Evolutionary conservation across 2,329 filamentous ascomycete species (phyloP).

Genomic region (Nemania sp.): DNA sequence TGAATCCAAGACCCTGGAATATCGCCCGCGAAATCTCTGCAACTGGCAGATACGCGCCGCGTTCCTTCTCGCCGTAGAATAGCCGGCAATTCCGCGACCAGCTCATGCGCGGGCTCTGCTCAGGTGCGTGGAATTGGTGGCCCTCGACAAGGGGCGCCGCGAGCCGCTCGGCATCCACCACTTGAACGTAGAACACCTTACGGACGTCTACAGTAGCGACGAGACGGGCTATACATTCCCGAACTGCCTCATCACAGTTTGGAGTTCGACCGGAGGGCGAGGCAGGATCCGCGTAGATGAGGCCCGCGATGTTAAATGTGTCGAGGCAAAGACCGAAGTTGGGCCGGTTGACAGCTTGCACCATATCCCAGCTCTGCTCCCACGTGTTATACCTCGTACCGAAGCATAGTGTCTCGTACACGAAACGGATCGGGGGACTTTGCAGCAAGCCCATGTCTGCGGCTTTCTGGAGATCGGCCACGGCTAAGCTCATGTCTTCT

Average conservation of each 20-base stretch:
- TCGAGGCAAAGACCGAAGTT: constrained; percentile 81
- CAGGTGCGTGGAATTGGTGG: constrained; percentile 62
- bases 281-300: constrained; percentile 72
- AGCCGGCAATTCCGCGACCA: constrained; percentile 77
- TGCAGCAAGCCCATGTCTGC: constrained; percentile 68
- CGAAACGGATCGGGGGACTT: constrained; percentile 64
- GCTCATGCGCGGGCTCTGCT: constrained; percentile 70
- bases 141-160: constrained; percentile 57
- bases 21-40: constrained; percentile 64
- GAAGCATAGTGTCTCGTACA: constrained; percentile 76
- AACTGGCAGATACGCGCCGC: constrained; percentile 71
- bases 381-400: constrained; percentile 72
- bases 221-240: constrained; percentile 59
- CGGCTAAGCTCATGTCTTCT: constrained; percentile 58
- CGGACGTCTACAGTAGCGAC: constrained; percentile 59
- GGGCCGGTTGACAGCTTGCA: constrained; percentile 64
- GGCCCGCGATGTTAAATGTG: constrained; percentile 76
- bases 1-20: constrained; percentile 65
- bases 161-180: constrained; percentile 74
- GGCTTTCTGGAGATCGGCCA: constrained; percentile 64
- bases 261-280: constrained; percentile 53
- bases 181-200: constrained; percentile 77
- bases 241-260: constrained; percentile 60
- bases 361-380: constrained; percentile 73
- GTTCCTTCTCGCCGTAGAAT: constrained; percentile 68